phyloP scores from a whole-genome alignment of 331 rosid genomes.

The Telfairia occidentalis region DNA sequence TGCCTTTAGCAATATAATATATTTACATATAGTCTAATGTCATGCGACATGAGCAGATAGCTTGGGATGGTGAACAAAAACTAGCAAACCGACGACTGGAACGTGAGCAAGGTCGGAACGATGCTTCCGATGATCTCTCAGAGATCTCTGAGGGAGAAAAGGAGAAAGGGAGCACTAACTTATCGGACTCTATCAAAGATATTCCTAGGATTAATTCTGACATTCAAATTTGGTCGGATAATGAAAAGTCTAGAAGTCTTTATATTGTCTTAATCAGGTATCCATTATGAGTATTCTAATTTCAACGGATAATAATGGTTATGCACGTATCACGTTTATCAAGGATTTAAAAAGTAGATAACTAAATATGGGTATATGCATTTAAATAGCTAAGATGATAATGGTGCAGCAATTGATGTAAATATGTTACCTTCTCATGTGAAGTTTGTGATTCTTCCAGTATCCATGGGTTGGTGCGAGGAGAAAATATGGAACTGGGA shows the following conservation, averaged over 20 bases:
- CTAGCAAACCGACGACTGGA: slow-evolving; percentile 36
- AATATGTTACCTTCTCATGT: background rate
- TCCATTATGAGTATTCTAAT: background rate
- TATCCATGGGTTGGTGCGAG: slow-evolving; percentile 72
- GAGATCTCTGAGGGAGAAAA: slow-evolving; percentile 76
- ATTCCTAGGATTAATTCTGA: slow-evolving; percentile 41
- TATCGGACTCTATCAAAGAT: slow-evolving; percentile 21
- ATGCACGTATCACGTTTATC: background rate
- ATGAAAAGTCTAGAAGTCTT: slow-evolving; percentile 36
- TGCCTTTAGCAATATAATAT: background rate
- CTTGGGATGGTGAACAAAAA: slow-evolving; percentile 51
- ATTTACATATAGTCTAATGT: background rate
- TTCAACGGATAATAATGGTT: background rate
- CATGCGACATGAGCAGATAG: slow-evolving; percentile 33
- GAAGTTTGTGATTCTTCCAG: slow-evolving; percentile 20
- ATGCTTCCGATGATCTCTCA: slow-evolving; percentile 61
- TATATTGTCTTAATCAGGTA: slow-evolving; percentile 65
- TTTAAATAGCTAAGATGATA: background rate
- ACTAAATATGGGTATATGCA: background rate
- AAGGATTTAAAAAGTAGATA: background rate
- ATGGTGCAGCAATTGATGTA: background rate
- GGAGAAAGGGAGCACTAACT: slow-evolving; percentile 37
- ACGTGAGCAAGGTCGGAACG: slow-evolving; percentile 53
- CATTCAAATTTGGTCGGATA: slow-evolving; percentile 42
- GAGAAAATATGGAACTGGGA: slow-evolving; percentile 85